Evolutionary conservation across 2,329 filamentous ascomycete genomes (phyloP).

Genomic region (Stemphylium lycopersici): DNA sequence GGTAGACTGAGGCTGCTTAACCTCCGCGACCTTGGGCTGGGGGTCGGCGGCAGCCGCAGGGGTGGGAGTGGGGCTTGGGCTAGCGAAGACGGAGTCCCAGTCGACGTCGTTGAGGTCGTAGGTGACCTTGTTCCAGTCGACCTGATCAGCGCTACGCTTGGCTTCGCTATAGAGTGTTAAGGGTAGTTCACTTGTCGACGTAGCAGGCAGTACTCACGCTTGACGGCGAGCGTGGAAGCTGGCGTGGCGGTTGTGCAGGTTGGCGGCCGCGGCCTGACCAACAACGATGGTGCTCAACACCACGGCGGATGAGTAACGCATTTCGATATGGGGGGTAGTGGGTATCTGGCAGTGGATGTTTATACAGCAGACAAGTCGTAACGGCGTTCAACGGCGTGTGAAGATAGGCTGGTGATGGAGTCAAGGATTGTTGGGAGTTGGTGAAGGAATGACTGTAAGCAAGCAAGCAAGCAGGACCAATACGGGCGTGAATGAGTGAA

Average conservation of each 20-base stretch:
- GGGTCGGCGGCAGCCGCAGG: conserved; percentile 4
- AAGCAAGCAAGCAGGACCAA: conserved; percentile 22
- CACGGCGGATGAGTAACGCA: conserved; percentile 46
- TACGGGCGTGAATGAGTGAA: conserved; percentile 49
- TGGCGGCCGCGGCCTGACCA: conserved; percentile 43
- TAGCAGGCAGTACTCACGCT: conserved; percentile 30
- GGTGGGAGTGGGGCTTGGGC: conserved; percentile 19
- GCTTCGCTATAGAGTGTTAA: conserved; percentile 27
- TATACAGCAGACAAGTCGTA: conserved; percentile 25
- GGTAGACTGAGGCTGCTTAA: conserved; percentile 17
- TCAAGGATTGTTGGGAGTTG: conserved; percentile 5
- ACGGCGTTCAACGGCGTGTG: conserved; percentile 36
- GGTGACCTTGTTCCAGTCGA: conserved; percentile 40
- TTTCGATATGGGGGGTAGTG: conserved; percentile 22
- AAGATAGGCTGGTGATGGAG: conserved; percentile 5
- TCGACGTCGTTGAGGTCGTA: conserved; percentile 37
- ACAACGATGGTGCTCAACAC: conserved; percentile 47
- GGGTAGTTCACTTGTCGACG: not conserved
- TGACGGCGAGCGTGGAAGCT: conserved; percentile 46
- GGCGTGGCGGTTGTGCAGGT: conserved; percentile 42
- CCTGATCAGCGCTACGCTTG: conserved; percentile 35
- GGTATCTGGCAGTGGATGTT: conserved; percentile 1
- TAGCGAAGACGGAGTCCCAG: conserved; percentile 30
- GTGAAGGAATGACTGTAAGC: conserved; percentile 38
- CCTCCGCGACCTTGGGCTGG: conserved; percentile 16